phyloP scores from a whole-genome alignment of 2,329 filamentous ascomycete genomes.

The Hymenoscyphus fraxineus region DNA sequence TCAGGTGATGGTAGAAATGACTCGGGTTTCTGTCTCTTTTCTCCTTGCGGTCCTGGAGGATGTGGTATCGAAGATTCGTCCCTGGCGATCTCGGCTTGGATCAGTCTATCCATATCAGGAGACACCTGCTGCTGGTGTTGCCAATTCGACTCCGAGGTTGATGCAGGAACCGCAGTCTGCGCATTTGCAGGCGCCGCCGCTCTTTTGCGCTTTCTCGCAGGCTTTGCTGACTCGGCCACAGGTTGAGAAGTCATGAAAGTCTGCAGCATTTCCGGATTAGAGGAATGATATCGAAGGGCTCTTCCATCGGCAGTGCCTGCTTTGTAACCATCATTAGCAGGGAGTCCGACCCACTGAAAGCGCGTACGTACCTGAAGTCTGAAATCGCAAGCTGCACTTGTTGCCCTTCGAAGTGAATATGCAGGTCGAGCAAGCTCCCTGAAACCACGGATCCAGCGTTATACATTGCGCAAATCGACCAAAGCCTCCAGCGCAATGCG shows the following conservation, averaged over 20 bases:
- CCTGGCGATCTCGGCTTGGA: constrained; percentile 7
- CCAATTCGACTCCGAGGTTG: constrained; percentile 8
- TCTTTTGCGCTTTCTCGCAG: constrained; percentile 21
- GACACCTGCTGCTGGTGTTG: not conserved
- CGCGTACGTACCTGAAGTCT: constrained; percentile 21
- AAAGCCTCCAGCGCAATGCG: constrained; percentile 25
- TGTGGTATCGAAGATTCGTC: not conserved
- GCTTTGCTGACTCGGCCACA: constrained; percentile 11
- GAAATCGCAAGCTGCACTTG: constrained; percentile 26
- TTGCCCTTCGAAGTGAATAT: constrained; percentile 29
- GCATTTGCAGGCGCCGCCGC: constrained; percentile 10
- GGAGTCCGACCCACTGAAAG: not conserved
- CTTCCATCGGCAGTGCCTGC: constrained; percentile 26
- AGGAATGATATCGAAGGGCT: constrained; percentile 22
- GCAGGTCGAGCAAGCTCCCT: constrained; percentile 29
- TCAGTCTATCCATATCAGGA: constrained; percentile 5
- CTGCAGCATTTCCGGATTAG: constrained; percentile 21
- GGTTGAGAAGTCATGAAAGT: constrained; percentile 15
- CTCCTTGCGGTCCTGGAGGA: not conserved
- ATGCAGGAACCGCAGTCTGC: constrained; percentile 4
- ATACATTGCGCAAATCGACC: constrained; percentile 29
- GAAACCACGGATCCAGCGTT: constrained; percentile 27
- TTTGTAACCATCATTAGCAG: not conserved
- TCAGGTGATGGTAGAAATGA: not conserved
- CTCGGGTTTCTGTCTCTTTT: not conserved